These are phyloP conservation scores for Raphanus hybrid DNA, from an alignment of 441 rosid genomes.

Conservation along the genomic window DNA sequence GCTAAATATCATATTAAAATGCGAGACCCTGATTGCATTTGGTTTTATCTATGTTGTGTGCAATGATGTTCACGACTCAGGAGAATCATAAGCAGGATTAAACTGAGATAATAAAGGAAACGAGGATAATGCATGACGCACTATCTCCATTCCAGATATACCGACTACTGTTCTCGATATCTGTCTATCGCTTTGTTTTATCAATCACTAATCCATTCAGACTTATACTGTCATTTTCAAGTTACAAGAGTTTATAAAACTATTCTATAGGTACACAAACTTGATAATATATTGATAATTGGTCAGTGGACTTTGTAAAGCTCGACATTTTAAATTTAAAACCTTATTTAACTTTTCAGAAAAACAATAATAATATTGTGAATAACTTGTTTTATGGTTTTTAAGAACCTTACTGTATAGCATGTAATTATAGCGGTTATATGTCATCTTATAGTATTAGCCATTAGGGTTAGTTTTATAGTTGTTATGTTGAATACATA, in stretches of 20 bases:
- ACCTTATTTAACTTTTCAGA: not conserved
- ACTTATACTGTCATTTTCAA: not conserved
- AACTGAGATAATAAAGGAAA: slow-evolving; percentile 24
- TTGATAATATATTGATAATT: not conserved
- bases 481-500: not conserved
- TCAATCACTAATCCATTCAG: not conserved
- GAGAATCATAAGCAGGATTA: slow-evolving; percentile 19
- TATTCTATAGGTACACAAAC: not conserved
- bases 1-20: slow-evolving; percentile 2
- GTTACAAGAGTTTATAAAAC: not conserved
- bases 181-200: not conserved
- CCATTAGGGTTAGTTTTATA: not conserved
- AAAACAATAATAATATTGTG: not conserved
- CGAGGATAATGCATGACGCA: slow-evolving; percentile 45
- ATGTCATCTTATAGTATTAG: not conserved
- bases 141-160: slow-evolving; percentile 29
- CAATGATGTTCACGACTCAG: slow-evolving; percentile 26
- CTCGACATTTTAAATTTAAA: not conserved
- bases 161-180: slow-evolving; percentile 15
- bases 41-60: slow-evolving; percentile 17
- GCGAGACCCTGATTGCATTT: slow-evolving; percentile 18
- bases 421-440: not conserved
- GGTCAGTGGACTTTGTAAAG: slow-evolving; percentile 1
- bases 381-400: not conserved
- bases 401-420: not conserved